These are phyloP conservation scores for Persicaria maculosa DNA, from an alignment of 148 eudicot species.

Conservation along the genomic window DNA sequence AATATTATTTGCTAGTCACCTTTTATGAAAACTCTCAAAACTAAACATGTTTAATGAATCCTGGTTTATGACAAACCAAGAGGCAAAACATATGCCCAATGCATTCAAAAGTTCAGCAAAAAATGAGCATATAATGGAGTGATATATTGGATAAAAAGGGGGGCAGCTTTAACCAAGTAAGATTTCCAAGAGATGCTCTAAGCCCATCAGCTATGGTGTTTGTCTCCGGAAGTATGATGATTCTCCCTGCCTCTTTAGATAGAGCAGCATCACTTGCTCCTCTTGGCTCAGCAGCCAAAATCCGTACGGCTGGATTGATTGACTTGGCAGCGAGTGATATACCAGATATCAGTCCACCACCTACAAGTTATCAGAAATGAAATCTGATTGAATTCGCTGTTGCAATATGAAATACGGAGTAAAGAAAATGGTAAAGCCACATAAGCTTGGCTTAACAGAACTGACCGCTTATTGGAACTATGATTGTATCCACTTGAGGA, in stretches of 20 bases:
- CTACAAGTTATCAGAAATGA: slow-evolving; percentile 29
- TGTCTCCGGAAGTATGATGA: slow-evolving; percentile 54
- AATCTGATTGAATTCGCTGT: not conserved
- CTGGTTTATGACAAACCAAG: not conserved
- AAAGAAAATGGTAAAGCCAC: not conserved
- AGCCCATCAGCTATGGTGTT: slow-evolving; percentile 94
- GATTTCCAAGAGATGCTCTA: slow-evolving; percentile 83
- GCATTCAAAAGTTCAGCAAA: not conserved
- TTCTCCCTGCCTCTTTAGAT: slow-evolving; percentile 63
- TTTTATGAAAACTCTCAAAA: not conserved
- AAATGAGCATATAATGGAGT: not conserved
- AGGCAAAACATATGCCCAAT: not conserved
- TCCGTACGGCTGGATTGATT: slow-evolving; percentile 63
- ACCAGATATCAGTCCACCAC: slow-evolving; percentile 97
- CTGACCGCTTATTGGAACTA: slow-evolving; percentile 87
- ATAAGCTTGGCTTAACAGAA: slow-evolving; percentile 7
- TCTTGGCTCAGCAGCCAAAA: slow-evolving; percentile 88
- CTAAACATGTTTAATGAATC: not conserved
- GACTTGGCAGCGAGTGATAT: slow-evolving; percentile 90
- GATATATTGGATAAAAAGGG: not conserved
- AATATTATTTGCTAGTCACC: not conserved
- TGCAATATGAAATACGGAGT: slow-evolving; percentile 4
- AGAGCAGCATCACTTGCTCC: slow-evolving; percentile 94
- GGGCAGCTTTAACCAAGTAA: slow-evolving; percentile 60
- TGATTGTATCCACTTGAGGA: slow-evolving; percentile 76